Evolutionary conservation across 805 yeast genomes (phyloP), one percentile per base, ranked within the genome.

Genomic region (Zygosaccharomyces gambellarensis): DNA sequence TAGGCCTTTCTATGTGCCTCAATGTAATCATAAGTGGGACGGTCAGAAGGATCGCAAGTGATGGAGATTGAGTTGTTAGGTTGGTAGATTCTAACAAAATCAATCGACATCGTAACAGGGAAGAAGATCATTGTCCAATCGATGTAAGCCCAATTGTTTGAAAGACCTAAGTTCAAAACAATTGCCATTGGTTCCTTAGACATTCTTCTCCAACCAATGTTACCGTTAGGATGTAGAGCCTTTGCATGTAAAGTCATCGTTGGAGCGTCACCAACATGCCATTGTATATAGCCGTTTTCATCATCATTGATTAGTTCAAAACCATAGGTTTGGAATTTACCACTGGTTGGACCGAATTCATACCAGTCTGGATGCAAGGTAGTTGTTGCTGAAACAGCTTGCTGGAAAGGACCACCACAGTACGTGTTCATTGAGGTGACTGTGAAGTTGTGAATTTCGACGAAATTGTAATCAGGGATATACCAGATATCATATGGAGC

Each of bases 401-500:
- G 92, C 71, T 92, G 98, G 70, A 76, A 81, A 1, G 97, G 96
- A 43, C 97, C 97, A 51, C 98, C 99, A 27, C 87, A 75, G 69
- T 88, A 90, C 1, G 88, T 75, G 67, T 90, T 92, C 90, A 90
- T 87, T 10, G 83, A 65, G 1, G 97, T 86, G 39, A 85, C 71
- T 0, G 86, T 71, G 22, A 58, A 56, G 70, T 92, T 88, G 68
- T 85, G 73, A 54, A 92, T 72, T 63, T 83, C 90, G 46, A 90
- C 67, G 61, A 77, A 90, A 57, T 82, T 79, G 68, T 90, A 90
- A 69, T 92, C 95, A 4, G 97, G 96, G 63, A 79, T 77, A 65
- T 87, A 92, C 97, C 97, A 92, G 55, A 90, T 83, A 69, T 92
- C 98, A 64, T 81, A 81, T 9, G 98, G 98, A 12, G 97, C 98